Percentiles rank a stretch among this genome's conserved stretches.
phyloP scores from a whole-genome alignment of 345 rosid genomes.

The Citropsis articulata region DNA sequence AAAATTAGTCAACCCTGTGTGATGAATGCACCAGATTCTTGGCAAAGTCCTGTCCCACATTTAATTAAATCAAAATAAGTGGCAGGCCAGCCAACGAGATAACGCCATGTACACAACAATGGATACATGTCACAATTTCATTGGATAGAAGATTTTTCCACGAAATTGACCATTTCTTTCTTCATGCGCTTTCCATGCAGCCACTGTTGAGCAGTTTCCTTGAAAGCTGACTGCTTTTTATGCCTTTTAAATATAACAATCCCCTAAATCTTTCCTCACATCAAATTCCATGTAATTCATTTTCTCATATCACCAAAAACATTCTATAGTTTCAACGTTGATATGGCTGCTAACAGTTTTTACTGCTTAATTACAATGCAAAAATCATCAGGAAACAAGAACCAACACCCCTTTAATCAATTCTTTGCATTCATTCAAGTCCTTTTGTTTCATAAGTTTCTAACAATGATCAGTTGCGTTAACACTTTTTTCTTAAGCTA shows the following conservation, averaged over 20 bases:
- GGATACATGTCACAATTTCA: background rate
- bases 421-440: conserved; percentile 26
- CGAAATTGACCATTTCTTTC: background rate
- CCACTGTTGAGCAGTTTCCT: conserved; percentile 24
- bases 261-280: conserved; percentile 4
- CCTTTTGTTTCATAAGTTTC: conserved; percentile 22
- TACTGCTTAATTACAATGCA: conserved; percentile 26
- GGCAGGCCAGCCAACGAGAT: conserved; percentile 1
- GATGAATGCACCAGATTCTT: background rate
- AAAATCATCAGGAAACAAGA: conserved; percentile 24
- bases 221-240: conserved; percentile 8
- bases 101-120: background rate
- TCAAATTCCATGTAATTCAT: background rate
- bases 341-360: conserved; percentile 15
- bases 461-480: conserved; percentile 21
- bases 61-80: background rate
- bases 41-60: background rate
- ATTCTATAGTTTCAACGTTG: background rate
- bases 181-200: conserved; percentile 8
- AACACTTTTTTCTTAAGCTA: conserved; percentile 33
- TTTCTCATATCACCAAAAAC: background rate
- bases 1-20: background rate
- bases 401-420: conserved; percentile 12
- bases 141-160: background rate
- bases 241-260: conserved; percentile 24